Evolutionary conservation across 305 asterid genomes (phyloP).

Genomic region (Ajuga reptans): DNA sequence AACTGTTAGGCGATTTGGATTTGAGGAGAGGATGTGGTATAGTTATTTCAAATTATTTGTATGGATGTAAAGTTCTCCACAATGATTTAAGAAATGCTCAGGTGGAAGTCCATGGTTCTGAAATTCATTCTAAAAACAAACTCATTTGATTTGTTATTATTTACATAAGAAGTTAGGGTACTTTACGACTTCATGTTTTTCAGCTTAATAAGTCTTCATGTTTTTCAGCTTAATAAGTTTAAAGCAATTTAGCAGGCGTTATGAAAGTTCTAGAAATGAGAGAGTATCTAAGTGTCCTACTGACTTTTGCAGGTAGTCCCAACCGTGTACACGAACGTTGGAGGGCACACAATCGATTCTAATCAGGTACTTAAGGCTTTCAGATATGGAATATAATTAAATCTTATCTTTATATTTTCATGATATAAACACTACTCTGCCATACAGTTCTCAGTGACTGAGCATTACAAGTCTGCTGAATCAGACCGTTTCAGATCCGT

Average conservation of each 20-base stretch:
- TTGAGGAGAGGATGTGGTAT: background rate
- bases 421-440: constrained; percentile 11
- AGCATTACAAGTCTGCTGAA: constrained; percentile 70
- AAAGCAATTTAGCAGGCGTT: background rate
- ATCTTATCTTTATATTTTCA: background rate
- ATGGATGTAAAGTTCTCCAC: background rate
- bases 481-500: constrained; percentile 47
- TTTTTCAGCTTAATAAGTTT: background rate
- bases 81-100: background rate
- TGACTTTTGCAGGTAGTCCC: constrained; percentile 85
- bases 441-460: constrained; percentile 88
- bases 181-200: background rate
- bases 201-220: background rate
- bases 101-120: background rate
- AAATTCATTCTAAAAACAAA: background rate
- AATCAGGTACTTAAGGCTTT: constrained; percentile 59
- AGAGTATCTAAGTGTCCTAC: constrained; percentile 2
- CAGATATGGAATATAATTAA: constrained; percentile 1
- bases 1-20: background rate
- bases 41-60: background rate
- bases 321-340: constrained; percentile 58
- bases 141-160: background rate
- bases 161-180: background rate
- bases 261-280: background rate
- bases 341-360: constrained; percentile 69